Evolutionary conservation across 257 asterid species (phyloP).

Genomic region (Solanum acaule): DNA sequence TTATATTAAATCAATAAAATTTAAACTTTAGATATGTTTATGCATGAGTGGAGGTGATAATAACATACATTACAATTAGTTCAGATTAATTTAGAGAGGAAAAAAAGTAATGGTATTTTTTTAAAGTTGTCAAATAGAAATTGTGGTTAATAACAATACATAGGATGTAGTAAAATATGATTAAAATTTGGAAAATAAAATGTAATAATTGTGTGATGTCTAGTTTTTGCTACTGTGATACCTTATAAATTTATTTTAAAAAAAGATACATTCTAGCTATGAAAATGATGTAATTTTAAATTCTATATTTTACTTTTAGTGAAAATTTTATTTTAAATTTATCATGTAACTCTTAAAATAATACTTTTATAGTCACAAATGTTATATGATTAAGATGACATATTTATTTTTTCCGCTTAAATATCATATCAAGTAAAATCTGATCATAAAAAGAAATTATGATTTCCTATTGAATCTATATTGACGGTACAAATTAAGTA

Average conservation of each 20-base stretch:
- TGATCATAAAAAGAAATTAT: neutral
- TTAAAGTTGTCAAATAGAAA: neutral
- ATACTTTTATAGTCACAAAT: neutral
- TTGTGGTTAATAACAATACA: neutral
- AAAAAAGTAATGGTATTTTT: neutral
- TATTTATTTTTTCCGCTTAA: too few relatives aligned
- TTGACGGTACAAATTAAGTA: too few relatives aligned
- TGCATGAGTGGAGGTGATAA: neutral
- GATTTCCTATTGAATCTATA: neutral
- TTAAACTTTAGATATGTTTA: too few relatives aligned
- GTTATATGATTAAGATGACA: neutral
- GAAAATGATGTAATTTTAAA: neutral
- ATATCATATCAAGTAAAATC: neutral
- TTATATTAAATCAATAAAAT: too few relatives aligned
- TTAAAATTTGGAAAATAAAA: too few relatives aligned
- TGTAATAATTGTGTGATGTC: neutral
- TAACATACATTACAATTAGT: neutral
- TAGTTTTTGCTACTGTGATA: neutral
- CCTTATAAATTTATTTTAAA: neutral
- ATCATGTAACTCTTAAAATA: neutral
- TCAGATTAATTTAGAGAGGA: neutral
- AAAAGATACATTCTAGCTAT: neutral
- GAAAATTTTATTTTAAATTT: neutral
- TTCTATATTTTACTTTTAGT: neutral
- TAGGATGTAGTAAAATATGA: neutral